Base-by-base conservation (phyloP, 2,329 filamentous ascomycete species). In the Pseudogymnoascus sp. region DNA sequence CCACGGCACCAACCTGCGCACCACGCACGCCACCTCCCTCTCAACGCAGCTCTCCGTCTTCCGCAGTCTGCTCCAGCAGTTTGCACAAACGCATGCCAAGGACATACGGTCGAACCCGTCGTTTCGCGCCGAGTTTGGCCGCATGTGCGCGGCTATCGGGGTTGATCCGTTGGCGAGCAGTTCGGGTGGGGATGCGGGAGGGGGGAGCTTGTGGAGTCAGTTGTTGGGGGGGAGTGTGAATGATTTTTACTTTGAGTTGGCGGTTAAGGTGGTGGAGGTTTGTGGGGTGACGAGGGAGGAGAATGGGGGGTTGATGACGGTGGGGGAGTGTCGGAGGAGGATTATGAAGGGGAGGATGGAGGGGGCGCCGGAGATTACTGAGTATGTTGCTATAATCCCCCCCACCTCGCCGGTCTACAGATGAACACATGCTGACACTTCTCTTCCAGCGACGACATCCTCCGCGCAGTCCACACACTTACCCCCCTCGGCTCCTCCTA, bases 231-330 rank as follows among this genome's bases (percentile, higher is more conserved):
- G 89, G 63, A 91, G 87, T 68, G 92, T 99, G 67, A 96, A 97
- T 72, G 94, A 99, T 74, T 99, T 99, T 72, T 99, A 97, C 77
- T 97, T 97, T 74, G 93, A 96, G 77, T 84, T 99, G 50, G 94
- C 91, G 1, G 93, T 97, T n/a, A 83, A 90, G 58, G 89, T 97
- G 0, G 94, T 99, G 5, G 93, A 97, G 74, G 85, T 97, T 6
- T 99, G 94, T 72, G 82, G 91, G 5, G 85, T 87, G 59, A 97
- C 91, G 47, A 81, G 94, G 59, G 84, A 83, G 3, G 93, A 97
- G 75, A 99, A 99, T 72, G 94, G 94, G 6, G 94, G 94, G 0
- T 78, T 99, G 69, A 90, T 99, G 60, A 89, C 89, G 9, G 82
- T 97, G 15, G 79, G 83, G 47, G 93, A 97, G 74, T 86, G 96